Conservation (phyloP, 352 stramenopile species). For the Albugo laibachii region DNA sequence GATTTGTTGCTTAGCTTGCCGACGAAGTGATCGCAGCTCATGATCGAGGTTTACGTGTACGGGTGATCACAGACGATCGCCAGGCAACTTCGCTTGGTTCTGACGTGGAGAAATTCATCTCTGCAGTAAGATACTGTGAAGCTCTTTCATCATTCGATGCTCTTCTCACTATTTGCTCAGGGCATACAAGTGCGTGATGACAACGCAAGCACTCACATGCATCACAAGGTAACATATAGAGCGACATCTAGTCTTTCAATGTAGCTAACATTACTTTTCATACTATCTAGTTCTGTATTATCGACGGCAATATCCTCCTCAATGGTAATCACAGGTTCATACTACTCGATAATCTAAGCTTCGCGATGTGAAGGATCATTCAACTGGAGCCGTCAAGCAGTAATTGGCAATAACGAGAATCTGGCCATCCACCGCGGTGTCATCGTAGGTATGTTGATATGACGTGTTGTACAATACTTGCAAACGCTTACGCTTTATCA, state of each 20-base stretch:
- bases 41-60: constrained; percentile 23
- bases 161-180: constrained; percentile 5
- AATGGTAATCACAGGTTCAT: constrained; percentile 16
- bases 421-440: constrained; percentile 28
- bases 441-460: constrained; percentile 18
- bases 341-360: background rate
- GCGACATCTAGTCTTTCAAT: background rate
- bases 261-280: background rate
- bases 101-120: constrained; percentile 56
- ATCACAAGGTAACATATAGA: constrained; percentile 27
- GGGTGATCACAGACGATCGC: constrained; percentile 42
- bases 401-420: constrained; percentile 44
- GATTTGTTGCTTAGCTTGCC: constrained; percentile 17
- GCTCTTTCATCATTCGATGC: background rate
- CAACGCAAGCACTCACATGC: constrained; percentile 37
- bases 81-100: constrained; percentile 34
- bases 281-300: constrained; percentile 33
- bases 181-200: constrained; percentile 39
- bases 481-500: too few relatives aligned
- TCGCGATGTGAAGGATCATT: constrained; percentile 19
- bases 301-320: constrained; percentile 32
- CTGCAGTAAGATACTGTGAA: constrained; percentile 16
- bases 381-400: constrained; percentile 53
- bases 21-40: constrained; percentile 33
- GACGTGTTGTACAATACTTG: too few relatives aligned